Base-by-base conservation (phyloP, 257 asterid species). In the Solanum bulbocastanum region DNA sequence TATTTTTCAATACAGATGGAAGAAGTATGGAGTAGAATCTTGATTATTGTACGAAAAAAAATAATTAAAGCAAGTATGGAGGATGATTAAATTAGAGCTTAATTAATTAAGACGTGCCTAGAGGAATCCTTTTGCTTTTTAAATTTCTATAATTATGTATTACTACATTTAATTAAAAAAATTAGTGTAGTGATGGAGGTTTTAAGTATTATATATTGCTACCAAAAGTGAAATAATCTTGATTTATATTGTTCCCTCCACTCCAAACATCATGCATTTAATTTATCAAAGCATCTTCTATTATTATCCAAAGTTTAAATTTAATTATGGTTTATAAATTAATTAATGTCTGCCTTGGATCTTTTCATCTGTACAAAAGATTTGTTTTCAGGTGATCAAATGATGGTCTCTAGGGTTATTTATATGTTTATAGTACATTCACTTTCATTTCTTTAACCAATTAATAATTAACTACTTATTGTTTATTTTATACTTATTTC, bases 231-330 rank as follows among this genome's bases (percentile, higher is more conserved):
- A 68, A 68, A 86, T 85, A 88, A 88, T 89, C 93, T 93, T 68
- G 92, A 94, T 83, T 88, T 83, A 88, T 88, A 89, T 88, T 93
- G 98, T 94, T 96, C 96, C 97, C 98, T 90, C 92, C 92, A 91
- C 93, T 95, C 95, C 97, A 95, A 92, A 94, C 98, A 91, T 88
- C 42, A 83, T 72, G 93, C 92, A 90, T 92, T 81, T 49, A 93
- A 94, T 65, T 85, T 71, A 89, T 89, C 88, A 86, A 87, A 88
- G 73, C 46, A 90, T 84, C 40, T 89, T 87, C 42, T 65, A 30
- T 49, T 46, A 49, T 81, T 81, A 49, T 81, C 85, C 32, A 30
- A 81, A 81, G 12, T 46, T 81, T 76, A 39, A 25, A 46, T 10
- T 85, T 66, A 56, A 56, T 56, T 56, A 66, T 30, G 81, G 33